These are phyloP conservation scores for Apophysomyces elegans DNA, from an alignment of 371 early-diverging fungal species.

Conservation along the genomic window DNA sequence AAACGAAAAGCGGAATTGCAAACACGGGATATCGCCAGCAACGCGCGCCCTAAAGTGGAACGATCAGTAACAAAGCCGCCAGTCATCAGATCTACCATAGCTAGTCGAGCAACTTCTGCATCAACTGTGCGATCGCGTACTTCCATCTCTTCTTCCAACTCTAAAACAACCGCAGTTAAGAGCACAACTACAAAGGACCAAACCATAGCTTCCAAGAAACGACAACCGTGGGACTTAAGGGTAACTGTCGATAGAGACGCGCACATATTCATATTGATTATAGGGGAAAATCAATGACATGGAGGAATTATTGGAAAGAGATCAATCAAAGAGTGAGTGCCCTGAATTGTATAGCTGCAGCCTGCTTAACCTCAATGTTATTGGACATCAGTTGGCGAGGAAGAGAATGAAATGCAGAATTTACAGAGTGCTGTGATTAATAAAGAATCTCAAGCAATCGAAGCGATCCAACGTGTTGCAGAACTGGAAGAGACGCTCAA, in stretches of 20 bases:
- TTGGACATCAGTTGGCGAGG: constrained; percentile 48
- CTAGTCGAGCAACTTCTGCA: not conserved
- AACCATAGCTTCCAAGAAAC: not conserved
- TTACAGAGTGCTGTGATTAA: constrained; percentile 58
- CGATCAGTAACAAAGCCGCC: not conserved
- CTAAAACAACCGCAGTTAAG: not conserved
- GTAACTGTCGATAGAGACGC: not conserved
- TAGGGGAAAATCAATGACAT: constrained; percentile 24
- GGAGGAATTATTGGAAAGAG: constrained; percentile 13
- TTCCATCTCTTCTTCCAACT: not conserved
- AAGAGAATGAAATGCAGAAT: constrained; percentile 50
- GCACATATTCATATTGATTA: not conserved
- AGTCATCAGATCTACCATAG: not conserved
- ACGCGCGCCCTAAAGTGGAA: constrained; percentile 7
- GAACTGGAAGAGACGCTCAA: constrained; percentile 51
- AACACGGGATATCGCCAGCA: not conserved
- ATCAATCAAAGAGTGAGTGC: constrained; percentile 15
- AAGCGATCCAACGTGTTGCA: constrained; percentile 49
- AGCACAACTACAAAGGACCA: not conserved
- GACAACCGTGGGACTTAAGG: constrained; percentile 2
- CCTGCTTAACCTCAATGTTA: not conserved
- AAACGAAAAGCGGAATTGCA: not conserved
- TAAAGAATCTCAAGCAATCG: constrained; percentile 63
- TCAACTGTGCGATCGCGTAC: not conserved
- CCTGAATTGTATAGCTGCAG: not conserved